Base-by-base conservation (phyloP, 768 basidiomycete species). In the Hericium alpestre region DNA sequence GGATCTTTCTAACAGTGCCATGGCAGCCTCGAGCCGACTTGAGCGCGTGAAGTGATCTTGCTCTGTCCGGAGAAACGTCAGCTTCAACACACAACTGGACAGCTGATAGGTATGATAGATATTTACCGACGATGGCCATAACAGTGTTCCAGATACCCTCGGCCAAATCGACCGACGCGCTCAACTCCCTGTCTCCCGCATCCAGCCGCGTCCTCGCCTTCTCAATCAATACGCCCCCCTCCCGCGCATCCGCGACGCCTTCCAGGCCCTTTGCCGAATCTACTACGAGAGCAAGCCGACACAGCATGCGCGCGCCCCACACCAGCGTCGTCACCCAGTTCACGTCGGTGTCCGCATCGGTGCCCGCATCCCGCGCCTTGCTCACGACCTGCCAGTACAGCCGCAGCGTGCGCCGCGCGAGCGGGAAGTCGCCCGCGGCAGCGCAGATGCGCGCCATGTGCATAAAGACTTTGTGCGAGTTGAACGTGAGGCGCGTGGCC, bases 401-500 rank as follows among this genome's bases (percentile, higher is more conserved):
- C 39, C 80, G 76, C 40, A 97, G 76, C 0, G 85, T 87, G 18
- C 90, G 81, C 64, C 80, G 82, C 2, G 90, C 87, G 3, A 91
- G 77, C 16, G 74, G 67, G 2, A 71, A 70, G 61, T 85, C 84
- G 9, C 81, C 82, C 0, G 79, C 75, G 12, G 81, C 77, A 57
- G 82, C 80, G 15, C 90, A 70, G 1, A 94, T 70, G 1, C 87
- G 82, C 27, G 83, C 82, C 76, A 97, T 84, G 69, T 96, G 90
- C 0, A 94, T 84, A 55, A 90, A 79, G 8, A 97, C 73, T 9
- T 84, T 81, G 58, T 86, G 87, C 0, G 90, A 94, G 66, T 96
- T 93, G 76, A 97, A 96, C 0, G 95, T 98, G 20, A 93, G 79
- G 20, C 86, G 83, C 9, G 92, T 93, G 1, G 92, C 87, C 92